Conservation (phyloP, 1,284 basidiomycete genomes). For the Boletus hoseneyae region DNA sequence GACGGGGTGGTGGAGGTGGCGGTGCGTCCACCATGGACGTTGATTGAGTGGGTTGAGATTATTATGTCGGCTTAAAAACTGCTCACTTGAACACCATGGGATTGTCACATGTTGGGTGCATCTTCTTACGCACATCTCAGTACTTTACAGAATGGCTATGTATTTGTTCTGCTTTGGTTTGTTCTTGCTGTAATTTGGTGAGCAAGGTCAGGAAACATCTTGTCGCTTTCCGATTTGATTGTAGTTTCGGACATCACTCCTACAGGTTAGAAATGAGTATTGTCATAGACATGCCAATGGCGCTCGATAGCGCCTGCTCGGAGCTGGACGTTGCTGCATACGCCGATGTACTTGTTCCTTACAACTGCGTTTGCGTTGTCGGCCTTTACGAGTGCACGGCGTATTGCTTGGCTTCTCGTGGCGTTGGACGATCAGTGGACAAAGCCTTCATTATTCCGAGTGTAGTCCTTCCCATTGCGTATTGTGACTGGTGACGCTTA, state of each 20-base stretch:
- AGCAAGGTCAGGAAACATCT: background rate
- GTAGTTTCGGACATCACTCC: too few relatives aligned
- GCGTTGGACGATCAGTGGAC: background rate
- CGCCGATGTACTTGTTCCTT: too few relatives aligned
- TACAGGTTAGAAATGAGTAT: too few relatives aligned
- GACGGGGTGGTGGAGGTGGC: conserved; percentile 39
- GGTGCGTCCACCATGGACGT: conserved; percentile 37
- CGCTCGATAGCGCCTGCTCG: background rate
- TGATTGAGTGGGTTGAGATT: conserved; percentile 17
- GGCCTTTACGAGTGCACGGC: background rate
- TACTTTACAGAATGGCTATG: conserved; percentile 24
- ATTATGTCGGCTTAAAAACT: conserved; percentile 7
- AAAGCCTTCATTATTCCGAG: background rate
- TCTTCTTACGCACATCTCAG: conserved; percentile 23
- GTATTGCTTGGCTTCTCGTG: background rate
- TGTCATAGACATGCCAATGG: too few relatives aligned
- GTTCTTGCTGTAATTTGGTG: background rate
- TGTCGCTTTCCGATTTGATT: background rate
- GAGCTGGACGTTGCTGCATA: background rate
- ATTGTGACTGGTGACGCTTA: background rate
- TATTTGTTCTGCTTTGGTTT: conserved; percentile 15
- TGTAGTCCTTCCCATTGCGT: too few relatives aligned
- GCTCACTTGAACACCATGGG: conserved; percentile 15
- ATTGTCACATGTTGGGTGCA: conserved; percentile 16
- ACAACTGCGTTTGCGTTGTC: too few relatives aligned